Evolutionary conservation across 2,329 filamentous ascomycete species (phyloP).

Genomic region (Scleromitrula shiraiana): DNA sequence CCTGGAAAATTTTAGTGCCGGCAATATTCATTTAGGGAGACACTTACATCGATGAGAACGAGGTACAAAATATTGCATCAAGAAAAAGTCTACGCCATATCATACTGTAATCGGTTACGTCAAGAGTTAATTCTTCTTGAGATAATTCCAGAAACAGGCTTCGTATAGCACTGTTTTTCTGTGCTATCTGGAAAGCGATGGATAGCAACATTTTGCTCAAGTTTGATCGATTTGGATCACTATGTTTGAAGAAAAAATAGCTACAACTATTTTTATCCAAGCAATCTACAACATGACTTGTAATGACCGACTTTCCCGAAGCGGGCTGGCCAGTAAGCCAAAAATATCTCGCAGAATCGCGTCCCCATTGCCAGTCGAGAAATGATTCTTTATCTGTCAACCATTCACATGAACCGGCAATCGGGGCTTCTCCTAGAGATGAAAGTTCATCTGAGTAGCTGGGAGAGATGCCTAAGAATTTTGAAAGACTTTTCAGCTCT

Average conservation of each 20-base stretch:
- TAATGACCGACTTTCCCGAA: neutral
- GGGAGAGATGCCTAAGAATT: neutral
- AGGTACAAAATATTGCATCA: too few relatives aligned
- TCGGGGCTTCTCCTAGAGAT: neutral
- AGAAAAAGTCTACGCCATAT: too few relatives aligned
- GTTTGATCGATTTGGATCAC: too few relatives aligned
- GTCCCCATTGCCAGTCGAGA: conserved; percentile 23
- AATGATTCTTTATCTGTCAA: conserved; percentile 22
- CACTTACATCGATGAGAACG: too few relatives aligned
- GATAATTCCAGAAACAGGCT: too few relatives aligned
- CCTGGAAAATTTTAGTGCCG: too few relatives aligned
- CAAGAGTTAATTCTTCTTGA: too few relatives aligned
- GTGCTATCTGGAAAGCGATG: too few relatives aligned
- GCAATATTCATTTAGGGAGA: too few relatives aligned
- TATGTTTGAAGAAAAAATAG: conserved; percentile 13
- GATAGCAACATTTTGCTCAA: too few relatives aligned
- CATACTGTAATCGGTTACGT: too few relatives aligned
- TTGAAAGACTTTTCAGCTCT: neutral
- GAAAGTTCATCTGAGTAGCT: neutral
- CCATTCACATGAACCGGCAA: neutral
- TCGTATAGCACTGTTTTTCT: too few relatives aligned
- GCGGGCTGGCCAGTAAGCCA: neutral
- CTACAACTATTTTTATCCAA: neutral
- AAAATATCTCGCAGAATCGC: neutral
- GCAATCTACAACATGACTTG: neutral